phyloP scores from a whole-genome alignment of 495 filamentous ascomycete species.

The Cetradonia linearis region DNA sequence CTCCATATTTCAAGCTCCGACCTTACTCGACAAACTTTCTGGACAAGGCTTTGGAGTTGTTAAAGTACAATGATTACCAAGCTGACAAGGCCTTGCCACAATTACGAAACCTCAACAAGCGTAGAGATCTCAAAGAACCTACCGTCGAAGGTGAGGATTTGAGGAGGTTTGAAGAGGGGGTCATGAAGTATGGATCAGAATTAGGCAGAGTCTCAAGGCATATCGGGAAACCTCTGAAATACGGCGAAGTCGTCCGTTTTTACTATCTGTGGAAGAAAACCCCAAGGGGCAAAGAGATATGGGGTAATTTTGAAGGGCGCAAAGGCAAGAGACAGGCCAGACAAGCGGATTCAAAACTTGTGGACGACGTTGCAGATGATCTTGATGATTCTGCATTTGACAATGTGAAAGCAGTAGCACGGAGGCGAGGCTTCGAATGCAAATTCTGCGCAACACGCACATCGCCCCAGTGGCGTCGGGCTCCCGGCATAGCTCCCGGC shows the following conservation, averaged over 20 bases:
- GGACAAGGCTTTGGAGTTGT: conserved; percentile 69
- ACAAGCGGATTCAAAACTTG: conserved; percentile 50
- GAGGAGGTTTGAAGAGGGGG: conserved; percentile 85
- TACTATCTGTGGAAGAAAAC: conserved; percentile 99
- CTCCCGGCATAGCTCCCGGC: conserved; percentile 64
- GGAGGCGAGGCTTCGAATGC: conserved; percentile 81
- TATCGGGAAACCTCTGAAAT: conserved; percentile 63
- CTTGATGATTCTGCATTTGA: conserved; percentile 96
- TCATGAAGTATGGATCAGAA: conserved; percentile 86
- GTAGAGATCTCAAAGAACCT: conserved; percentile 76
- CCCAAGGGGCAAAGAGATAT: conserved; percentile 69
- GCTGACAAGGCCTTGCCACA: conserved; percentile 60
- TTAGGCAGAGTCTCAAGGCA: conserved; percentile 72
- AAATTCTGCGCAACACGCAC: conserved; percentile 77
- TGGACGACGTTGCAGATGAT: conserved; percentile 88
- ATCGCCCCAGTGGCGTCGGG: conserved; percentile 86
- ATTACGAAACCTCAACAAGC: conserved; percentile 54
- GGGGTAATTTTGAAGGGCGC: conserved; percentile 76
- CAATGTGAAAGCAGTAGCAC: conserved; percentile 65
- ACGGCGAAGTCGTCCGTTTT: conserved; percentile 73
- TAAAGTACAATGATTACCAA: conserved; percentile 64
- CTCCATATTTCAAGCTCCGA: conserved; percentile 53
- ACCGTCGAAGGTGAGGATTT: conserved; percentile 66
- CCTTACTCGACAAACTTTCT: conserved; percentile 73
- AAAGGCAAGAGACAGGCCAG: conserved; percentile 80